Percentiles rank a stretch among this genome's conserved stretches.
Conservation (phyloP, 345 rosid species). For the Pistacia vera region DNA sequence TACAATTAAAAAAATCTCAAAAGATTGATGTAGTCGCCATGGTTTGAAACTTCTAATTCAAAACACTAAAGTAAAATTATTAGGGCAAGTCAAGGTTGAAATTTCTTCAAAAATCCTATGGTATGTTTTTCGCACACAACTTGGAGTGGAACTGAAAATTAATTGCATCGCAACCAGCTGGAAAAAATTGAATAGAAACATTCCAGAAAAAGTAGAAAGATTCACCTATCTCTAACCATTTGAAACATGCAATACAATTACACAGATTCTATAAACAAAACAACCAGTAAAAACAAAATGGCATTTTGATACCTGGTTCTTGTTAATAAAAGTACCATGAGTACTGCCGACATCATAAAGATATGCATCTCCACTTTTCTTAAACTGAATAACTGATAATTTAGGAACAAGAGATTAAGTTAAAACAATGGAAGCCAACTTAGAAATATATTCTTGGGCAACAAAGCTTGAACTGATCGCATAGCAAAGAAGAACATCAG, state of each 20-base stretch:
- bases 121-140: not conserved
- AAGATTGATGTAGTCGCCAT: not conserved
- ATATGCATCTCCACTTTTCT: constrained; percentile 75
- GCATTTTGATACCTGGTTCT: constrained; percentile 57
- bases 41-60: not conserved
- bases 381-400: constrained; percentile 82
- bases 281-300: not conserved
- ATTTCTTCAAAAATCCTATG: not conserved
- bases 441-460: not conserved
- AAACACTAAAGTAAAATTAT: not conserved
- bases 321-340: constrained; percentile 82
- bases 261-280: not conserved
- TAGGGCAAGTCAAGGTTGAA: not conserved
- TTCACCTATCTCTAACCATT: not conserved
- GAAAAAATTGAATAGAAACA: not conserved
- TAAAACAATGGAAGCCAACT: not conserved
- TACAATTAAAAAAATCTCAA: not conserved
- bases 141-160: not conserved
- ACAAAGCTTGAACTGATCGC: not conserved
- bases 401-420: constrained; percentile 16
- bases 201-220: constrained; percentile 2
- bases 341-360: constrained; percentile 85
- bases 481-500: not conserved
- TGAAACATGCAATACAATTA: not conserved
- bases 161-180: constrained; percentile 12